Evolutionary conservation across 306 rosid species (phyloP).

Genomic region (Cicer pinnatifidum): DNA sequence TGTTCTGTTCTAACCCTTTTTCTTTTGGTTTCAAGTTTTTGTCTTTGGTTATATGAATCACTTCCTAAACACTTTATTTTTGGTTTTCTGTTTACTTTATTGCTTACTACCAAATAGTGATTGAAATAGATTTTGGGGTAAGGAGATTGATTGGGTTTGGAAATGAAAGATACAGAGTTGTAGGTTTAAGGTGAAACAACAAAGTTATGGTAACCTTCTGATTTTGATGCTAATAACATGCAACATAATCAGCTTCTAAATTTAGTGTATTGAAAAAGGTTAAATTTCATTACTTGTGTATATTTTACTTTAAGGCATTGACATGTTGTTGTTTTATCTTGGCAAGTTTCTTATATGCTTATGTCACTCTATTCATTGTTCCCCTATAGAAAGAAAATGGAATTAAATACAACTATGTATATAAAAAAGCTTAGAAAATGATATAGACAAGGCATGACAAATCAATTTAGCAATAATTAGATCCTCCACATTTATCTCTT

Average conservation of each 20-base stretch:
- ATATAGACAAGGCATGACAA: too few species aligned
- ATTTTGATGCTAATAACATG: constrained; percentile 40
- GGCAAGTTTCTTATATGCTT: too few species aligned
- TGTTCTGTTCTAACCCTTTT: constrained; percentile 15
- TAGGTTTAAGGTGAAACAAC: constrained; percentile 33
- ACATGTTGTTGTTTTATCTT: too few species aligned
- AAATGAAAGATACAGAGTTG: constrained; percentile 35
- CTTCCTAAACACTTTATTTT: constrained; percentile 5
- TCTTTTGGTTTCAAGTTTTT: neutral
- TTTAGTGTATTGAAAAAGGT: too few species aligned
- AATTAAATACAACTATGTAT: too few species aligned
- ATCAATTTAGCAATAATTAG: too few species aligned
- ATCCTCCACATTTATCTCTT: too few species aligned
- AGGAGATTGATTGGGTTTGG: neutral
- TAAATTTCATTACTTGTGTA: too few species aligned
- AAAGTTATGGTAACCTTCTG: constrained; percentile 45
- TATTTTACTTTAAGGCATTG: too few species aligned
- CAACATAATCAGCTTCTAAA: constrained; percentile 51
- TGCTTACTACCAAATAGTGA: constrained; percentile 31
- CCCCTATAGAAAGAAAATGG: too few species aligned
- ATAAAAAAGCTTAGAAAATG: too few species aligned
- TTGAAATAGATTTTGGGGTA: constrained; percentile 21
- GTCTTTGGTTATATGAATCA: constrained; percentile 7
- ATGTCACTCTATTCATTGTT: too few species aligned
- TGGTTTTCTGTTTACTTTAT: constrained; percentile 35